Conservation (phyloP, 768 basidiomycete species). For the Heimioporus sp. region DNA sequence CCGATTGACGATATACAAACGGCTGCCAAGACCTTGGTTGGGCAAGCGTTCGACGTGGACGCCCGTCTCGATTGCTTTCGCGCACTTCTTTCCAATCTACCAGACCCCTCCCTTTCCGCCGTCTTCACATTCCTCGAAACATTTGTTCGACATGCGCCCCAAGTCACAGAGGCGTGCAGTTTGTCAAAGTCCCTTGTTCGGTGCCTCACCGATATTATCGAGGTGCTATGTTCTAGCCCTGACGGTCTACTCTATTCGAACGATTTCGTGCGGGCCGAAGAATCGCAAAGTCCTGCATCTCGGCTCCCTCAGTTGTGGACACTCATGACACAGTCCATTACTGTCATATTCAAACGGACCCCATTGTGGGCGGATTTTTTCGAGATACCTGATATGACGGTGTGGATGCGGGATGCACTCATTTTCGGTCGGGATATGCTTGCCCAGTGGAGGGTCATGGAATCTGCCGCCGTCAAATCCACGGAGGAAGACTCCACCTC, state of each 20-base stretch:
- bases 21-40: conserved; percentile 76
- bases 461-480: conserved; percentile 46
- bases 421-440: conserved; percentile 90
- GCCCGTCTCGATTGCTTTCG: conserved; percentile 86
- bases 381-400: conserved; percentile 80
- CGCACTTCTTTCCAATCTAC: conserved; percentile 64
- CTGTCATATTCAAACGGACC: conserved; percentile 83
- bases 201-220: conserved; percentile 90
- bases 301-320: conserved; percentile 75
- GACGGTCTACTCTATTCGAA: conserved; percentile 66
- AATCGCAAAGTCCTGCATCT: conserved; percentile 45
- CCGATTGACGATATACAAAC: conserved; percentile 73
- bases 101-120: conserved; percentile 67
- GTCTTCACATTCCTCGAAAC: conserved; percentile 63
- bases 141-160: conserved; percentile 60
- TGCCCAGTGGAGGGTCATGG: conserved; percentile 76
- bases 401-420: conserved; percentile 98
- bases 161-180: conserved; percentile 81
- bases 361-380: conserved; percentile 80
- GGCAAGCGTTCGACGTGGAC: conserved; percentile 87
- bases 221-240: conserved; percentile 73
- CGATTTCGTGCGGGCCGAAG: conserved; percentile 46
- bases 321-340: conserved; percentile 74
- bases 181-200: conserved; percentile 89
- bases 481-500: conserved; percentile 18